Conservation (phyloP, 495 filamentous ascomycete species). For the Penicillium riverlandense region DNA sequence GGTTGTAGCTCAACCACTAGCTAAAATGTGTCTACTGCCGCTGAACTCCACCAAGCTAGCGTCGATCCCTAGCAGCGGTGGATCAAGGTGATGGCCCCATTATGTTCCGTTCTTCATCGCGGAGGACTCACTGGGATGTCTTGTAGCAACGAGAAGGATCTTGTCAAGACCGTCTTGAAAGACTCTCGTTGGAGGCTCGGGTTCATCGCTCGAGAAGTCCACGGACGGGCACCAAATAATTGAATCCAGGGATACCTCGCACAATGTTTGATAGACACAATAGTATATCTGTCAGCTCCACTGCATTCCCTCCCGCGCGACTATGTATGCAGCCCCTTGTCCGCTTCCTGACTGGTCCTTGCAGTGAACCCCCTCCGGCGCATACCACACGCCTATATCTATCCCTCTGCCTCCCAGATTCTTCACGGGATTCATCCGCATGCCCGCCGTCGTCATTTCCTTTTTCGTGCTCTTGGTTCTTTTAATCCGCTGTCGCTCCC, state of each 20-base stretch:
- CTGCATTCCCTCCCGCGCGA: conserved; percentile 3
- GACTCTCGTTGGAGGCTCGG: too few species aligned
- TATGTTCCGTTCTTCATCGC: too few species aligned
- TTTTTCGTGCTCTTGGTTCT: conserved; percentile 11
- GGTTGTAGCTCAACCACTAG: neutral
- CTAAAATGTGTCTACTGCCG: neutral
- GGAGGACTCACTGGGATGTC: too few species aligned
- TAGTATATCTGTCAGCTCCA: conserved; percentile 1
- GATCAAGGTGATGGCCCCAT: too few species aligned
- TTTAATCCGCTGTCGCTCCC: conserved; percentile 1
- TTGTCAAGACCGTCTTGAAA: too few species aligned
- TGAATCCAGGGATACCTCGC: neutral
- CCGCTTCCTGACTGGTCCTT: conserved; percentile 8
- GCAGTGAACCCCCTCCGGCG: conserved; percentile 12
- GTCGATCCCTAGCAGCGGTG: neutral
- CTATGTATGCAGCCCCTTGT: too few species aligned
- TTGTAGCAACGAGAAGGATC: too few species aligned
- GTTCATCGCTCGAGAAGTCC: neutral
- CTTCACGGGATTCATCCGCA: conserved; percentile 34
- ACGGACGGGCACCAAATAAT: neutral
- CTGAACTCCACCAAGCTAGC: neutral
- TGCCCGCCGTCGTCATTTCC: conserved; percentile 24
- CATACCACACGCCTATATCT: conserved; percentile 27
- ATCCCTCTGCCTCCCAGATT: conserved; percentile 20
- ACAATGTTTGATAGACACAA: neutral